Evolutionary conservation across 345 rosid genomes (phyloP).

Genomic region (Geranium rotundifolium): DNA sequence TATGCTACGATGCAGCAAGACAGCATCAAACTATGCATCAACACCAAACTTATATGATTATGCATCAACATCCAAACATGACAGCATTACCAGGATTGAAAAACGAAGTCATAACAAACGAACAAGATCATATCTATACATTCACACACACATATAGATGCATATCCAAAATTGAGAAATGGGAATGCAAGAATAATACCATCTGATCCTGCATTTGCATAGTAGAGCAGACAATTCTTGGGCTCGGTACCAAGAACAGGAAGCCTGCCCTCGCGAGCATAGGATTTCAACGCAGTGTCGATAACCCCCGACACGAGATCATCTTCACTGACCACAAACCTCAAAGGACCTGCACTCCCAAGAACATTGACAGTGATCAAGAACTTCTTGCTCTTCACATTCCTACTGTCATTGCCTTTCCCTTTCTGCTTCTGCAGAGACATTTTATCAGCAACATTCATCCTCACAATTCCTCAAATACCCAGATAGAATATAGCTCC

Average conservation of each 20-base stretch:
- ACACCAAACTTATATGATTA: too few species aligned
- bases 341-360: conserved; percentile 75
- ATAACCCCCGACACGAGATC: conserved; percentile 50
- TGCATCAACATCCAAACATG: too few species aligned
- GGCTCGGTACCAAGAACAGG: conserved; percentile 55
- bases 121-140: neutral
- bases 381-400: conserved; percentile 31
- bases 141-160: neutral
- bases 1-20: too few species aligned
- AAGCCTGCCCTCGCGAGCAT: conserved; percentile 75
- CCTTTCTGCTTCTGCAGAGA: conserved; percentile 12
- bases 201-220: conserved; percentile 20
- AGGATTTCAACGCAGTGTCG: conserved; percentile 46
- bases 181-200: conserved; percentile 11
- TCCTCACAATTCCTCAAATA: conserved; percentile 5
- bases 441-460: conserved; percentile 11
- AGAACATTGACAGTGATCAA: conserved; percentile 52
- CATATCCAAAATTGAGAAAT: neutral
- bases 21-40: too few species aligned
- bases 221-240: conserved; percentile 43
- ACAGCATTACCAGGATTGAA: too few species aligned
- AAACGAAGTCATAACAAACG: neutral
- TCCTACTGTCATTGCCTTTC: conserved; percentile 7
- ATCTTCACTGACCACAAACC: conserved; percentile 47
- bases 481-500: too few species aligned